Evolutionary conservation across 1,284 basidiomycete genomes (phyloP), one percentile per base, ranked within the genome.

Genomic region (Pulchroboletus neoregius): DNA sequence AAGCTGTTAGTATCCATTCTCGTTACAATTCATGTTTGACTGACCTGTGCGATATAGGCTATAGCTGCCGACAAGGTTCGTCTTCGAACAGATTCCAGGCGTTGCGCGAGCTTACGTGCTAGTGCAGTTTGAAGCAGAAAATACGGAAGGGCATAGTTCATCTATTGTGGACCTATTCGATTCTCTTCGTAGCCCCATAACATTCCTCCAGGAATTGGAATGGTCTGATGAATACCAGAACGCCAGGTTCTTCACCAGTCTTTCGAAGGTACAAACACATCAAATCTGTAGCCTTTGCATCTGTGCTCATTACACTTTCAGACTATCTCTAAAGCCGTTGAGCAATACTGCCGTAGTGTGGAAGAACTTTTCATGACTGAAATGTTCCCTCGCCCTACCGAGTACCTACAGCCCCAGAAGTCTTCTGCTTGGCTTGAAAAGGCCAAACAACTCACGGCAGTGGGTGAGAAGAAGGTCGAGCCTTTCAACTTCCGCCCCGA

Each of bases 91-190:
- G 26, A 34, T 16, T 31, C 12, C 11, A 43, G 34, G 26, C 16
- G 32, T 44, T 20, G 15, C 9, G 5, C 22, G 39, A 31, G 30
- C 50, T 61, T 31, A 61, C 36, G 2, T 30, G 28, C 47, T 28
- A n/a, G 11, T 34, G 6, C 57, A 93, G 89, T 96, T 95, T 60
- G 79, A 91, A 64, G 84, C 93, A 3, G 89, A 93, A 57, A 84
- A 84, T 34, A 67, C 78, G 2, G 89, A 91, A 56, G 87, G 89
- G 0, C 92, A 96, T 61, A 95, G 92, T 61, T 94, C 93, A 31
- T 98, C 94, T 0, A 94, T 99, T 48, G 84, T 94, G 33, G 96
- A 99, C 68, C 74, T 99, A 1, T 97, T 98, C 60, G 93, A 92
- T 48, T 97, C 94, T 1, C 76, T 98, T 49, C 83, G 90, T 48